phyloP scores from a whole-genome alignment of 1,139 yeast genomes.

The Yamadazyma aaseri region DNA sequence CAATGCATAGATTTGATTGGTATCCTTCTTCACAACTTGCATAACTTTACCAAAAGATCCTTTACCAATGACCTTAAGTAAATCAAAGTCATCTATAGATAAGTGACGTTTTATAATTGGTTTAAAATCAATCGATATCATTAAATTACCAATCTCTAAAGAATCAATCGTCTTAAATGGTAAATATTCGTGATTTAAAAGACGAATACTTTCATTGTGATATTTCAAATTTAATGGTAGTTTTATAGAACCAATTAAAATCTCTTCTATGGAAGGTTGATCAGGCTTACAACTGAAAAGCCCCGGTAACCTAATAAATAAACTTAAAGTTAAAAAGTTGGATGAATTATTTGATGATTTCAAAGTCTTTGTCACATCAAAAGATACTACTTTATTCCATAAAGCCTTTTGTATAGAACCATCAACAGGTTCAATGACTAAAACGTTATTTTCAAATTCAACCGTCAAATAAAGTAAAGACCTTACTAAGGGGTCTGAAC shows the following conservation, averaged over 20 bases:
- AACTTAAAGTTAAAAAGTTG: slow-evolving; percentile 60
- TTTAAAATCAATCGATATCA: slow-evolving; percentile 75
- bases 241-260: slow-evolving; percentile 43
- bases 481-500: slow-evolving; percentile 43
- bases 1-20: slow-evolving; percentile 89
- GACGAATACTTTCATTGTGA: slow-evolving; percentile 37
- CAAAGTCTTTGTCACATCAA: slow-evolving; percentile 75
- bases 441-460: slow-evolving; percentile 79
- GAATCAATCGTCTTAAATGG: slow-evolving; percentile 39
- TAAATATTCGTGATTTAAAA: slow-evolving; percentile 47
- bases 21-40: slow-evolving; percentile 96
- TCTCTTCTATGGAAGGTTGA: slow-evolving; percentile 31
- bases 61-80: slow-evolving; percentile 92
- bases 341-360: slow-evolving; percentile 18
- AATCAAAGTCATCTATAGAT: slow-evolving; percentile 86
- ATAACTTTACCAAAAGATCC: slow-evolving; percentile 98
- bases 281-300: slow-evolving; percentile 48
- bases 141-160: slow-evolving; percentile 37
- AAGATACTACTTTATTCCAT: slow-evolving; percentile 87
- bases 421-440: slow-evolving; percentile 75
- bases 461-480: slow-evolving; percentile 66
- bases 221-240: slow-evolving; percentile 41
- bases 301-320: slow-evolving; percentile 75
- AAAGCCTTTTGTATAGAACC: slow-evolving; percentile 56
- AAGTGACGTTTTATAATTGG: slow-evolving; percentile 67